Conservation (phyloP, 2,329 filamentous ascomycete genomes). For the Didymellaceae sp. region DNA sequence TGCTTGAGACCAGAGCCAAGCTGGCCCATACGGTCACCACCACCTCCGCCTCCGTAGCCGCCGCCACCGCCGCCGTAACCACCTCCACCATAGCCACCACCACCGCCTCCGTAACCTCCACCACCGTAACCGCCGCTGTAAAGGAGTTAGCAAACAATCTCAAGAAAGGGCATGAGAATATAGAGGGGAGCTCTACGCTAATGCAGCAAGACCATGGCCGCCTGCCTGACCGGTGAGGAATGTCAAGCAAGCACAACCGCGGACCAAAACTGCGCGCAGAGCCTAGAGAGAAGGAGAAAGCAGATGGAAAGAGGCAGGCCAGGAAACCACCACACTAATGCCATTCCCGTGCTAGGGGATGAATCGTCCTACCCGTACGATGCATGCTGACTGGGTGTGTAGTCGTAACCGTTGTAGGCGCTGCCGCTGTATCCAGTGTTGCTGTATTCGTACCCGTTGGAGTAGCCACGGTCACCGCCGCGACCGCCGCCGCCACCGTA, state of each 20-base stretch:
- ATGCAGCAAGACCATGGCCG: slow-evolving; percentile 37
- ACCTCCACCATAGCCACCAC: not conserved
- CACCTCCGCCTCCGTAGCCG: slow-evolving; percentile 71
- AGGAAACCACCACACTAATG: slow-evolving; percentile 45
- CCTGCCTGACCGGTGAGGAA: slow-evolving; percentile 29
- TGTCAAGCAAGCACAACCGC: slow-evolving; percentile 32
- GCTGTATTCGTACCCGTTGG: slow-evolving; percentile 59
- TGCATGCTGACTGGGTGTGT: slow-evolving; percentile 52
- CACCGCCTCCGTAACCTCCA: slow-evolving; percentile 20
- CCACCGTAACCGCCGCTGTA: slow-evolving; percentile 41
- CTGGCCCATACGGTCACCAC: slow-evolving; percentile 92
- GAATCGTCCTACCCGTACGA: slow-evolving; percentile 53
- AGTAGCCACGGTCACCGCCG: slow-evolving; percentile 58
- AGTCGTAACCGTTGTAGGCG: slow-evolving; percentile 55
- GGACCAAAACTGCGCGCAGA: slow-evolving; percentile 41
- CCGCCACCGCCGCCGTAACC: slow-evolving; percentile 15
- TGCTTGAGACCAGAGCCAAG: slow-evolving; percentile 87
- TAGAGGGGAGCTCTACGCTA: slow-evolving; percentile 38
- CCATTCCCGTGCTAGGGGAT: slow-evolving; percentile 47
- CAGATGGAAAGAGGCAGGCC: slow-evolving; percentile 38
- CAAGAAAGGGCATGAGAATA: slow-evolving; percentile 14
- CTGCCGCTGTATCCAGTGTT: slow-evolving; percentile 54
- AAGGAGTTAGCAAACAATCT: slow-evolving; percentile 35
- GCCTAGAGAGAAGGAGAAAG: slow-evolving; percentile 34
- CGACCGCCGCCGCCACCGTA: slow-evolving; percentile 57